Evolutionary conservation across 192 early-diverging fungal species (phyloP), one percentile per base, ranked within the genome.

Genomic region (Phlyctochytrium bullatum): DNA sequence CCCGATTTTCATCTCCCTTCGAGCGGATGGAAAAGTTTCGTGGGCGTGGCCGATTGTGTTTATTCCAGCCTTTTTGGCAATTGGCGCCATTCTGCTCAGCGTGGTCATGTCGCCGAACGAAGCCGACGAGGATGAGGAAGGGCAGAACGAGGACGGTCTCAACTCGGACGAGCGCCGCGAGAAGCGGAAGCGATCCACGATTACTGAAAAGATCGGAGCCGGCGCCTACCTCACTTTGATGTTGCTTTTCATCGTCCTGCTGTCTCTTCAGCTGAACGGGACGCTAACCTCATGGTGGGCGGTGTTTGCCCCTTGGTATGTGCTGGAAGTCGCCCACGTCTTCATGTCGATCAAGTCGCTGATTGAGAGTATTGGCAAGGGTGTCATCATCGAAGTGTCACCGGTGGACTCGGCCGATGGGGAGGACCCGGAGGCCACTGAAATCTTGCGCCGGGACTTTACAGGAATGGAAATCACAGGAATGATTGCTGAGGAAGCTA

Each of bases 271-370:
- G 56, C 76, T 93, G 28, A 90, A 98, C 69, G 73, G 80, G n/a
- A 59, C 68, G 20, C 76, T 89, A 27, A 69, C 54, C 27, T 79
- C 81, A 1, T 89, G 86, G 57, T 81, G 78, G 35, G 62, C 82
- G 0, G 88, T 95, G 0, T 93, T 93, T 74, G 73, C 83, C 25
- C 94, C 94, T 27, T 94, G 91, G 81, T 91, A 93, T 68, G 52
- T 89, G n/a, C 62, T 94, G 12, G 94, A 98, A 65, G 79, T 66
- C 17, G 76, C 91, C 28, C 76, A 92, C 53, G 75, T 92, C 56
- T 25, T 90, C 23, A 69, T 79, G 17, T 4, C 12, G 2, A 29
- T 67, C n/a, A 17, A 14, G 14, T 25, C 24, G 0, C 52, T 59
- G 1, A 6, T 65, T 14, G 36, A 17, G 31, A 32, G 35, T 1